Percentiles rank a stretch among this genome's conserved stretches.
Evolutionary conservation across 2,329 filamentous ascomycete species (phyloP).

Genomic region (Botrytis hyacinthi): DNA sequence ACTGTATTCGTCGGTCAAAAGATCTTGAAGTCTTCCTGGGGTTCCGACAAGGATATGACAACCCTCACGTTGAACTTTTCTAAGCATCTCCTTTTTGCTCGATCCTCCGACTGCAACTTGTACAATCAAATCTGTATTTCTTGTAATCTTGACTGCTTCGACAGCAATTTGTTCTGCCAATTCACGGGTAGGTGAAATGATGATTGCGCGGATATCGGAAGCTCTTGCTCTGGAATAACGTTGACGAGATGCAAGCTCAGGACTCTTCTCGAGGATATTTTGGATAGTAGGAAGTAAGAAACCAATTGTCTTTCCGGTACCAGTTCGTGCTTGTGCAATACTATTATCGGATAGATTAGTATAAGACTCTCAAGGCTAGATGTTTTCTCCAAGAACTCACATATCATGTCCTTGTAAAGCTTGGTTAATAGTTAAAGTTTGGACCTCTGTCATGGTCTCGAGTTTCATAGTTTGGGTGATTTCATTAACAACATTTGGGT

Average conservation of each 20-base stretch:
- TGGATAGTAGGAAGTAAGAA: constrained; percentile 88
- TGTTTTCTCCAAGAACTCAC: constrained; percentile 29
- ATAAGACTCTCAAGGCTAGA: neutral
- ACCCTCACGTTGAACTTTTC: constrained; percentile 55
- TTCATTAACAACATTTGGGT: constrained; percentile 40
- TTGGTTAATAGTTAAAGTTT: constrained; percentile 83
- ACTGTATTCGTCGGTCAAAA: constrained; percentile 57
- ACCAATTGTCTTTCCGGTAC: constrained; percentile 93
- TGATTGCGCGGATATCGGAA: constrained; percentile 65
- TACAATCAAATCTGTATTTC: constrained; percentile 46
- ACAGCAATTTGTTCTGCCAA: constrained; percentile 76
- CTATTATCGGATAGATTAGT: constrained; percentile 44
- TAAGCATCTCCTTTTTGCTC: constrained; percentile 54
- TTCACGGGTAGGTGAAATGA: constrained; percentile 79
- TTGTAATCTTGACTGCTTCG: constrained; percentile 58
- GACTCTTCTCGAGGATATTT: constrained; percentile 66
- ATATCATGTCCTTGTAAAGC: constrained; percentile 61
- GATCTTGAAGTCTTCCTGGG: constrained; percentile 81
- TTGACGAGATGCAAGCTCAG: constrained; percentile 49
- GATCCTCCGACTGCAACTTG: constrained; percentile 88
- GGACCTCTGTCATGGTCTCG: constrained; percentile 45
- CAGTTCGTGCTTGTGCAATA: constrained; percentile 92
- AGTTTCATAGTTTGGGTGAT: constrained; percentile 74
- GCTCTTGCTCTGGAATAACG: constrained; percentile 42
- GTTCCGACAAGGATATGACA: constrained; percentile 91